A percentile compares a stretch with the other conserved stretches of the same genome.
Conservation (phyloP, 495 filamentous ascomycete genomes). For the Parathielavia appendiculata region DNA sequence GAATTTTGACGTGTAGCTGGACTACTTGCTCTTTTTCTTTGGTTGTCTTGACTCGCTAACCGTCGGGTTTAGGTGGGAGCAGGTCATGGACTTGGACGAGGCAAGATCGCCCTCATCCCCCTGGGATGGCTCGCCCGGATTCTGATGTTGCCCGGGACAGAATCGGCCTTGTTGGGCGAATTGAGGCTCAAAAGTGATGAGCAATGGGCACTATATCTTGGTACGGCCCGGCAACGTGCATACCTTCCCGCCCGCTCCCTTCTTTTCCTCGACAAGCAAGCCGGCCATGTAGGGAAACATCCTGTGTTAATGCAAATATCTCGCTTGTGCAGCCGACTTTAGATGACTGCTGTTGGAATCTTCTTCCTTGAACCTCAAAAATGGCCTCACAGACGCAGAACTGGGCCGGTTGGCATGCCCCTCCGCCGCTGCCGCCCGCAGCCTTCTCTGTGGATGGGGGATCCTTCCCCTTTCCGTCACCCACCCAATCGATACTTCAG, state of each 20-base stretch:
- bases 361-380: not conserved
- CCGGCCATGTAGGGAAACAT: not conserved
- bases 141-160: not conserved
- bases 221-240: not conserved
- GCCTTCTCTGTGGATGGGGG: not conserved
- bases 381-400: conserved; percentile 4
- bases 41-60: not conserved
- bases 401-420: not conserved
- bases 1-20: not conserved
- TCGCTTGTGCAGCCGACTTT: not conserved
- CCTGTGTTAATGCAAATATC: not conserved
- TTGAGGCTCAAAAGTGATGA: not conserved
- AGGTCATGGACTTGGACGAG: not conserved
- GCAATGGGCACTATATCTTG: conserved; percentile 7
- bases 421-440: not conserved
- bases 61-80: not conserved
- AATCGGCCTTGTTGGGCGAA: not conserved
- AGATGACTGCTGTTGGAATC: not conserved
- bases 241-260: not conserved
- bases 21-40: not conserved
- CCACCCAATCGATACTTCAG: not conserved
- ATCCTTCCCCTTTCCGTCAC: not conserved
- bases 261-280: not conserved
- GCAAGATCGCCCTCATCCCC: conserved; percentile 6
- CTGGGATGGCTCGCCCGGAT: conserved; percentile 1